Evolutionary conservation across 352 stramenopile genomes (phyloP).

Genomic region (Blastocystis sp.): DNA sequence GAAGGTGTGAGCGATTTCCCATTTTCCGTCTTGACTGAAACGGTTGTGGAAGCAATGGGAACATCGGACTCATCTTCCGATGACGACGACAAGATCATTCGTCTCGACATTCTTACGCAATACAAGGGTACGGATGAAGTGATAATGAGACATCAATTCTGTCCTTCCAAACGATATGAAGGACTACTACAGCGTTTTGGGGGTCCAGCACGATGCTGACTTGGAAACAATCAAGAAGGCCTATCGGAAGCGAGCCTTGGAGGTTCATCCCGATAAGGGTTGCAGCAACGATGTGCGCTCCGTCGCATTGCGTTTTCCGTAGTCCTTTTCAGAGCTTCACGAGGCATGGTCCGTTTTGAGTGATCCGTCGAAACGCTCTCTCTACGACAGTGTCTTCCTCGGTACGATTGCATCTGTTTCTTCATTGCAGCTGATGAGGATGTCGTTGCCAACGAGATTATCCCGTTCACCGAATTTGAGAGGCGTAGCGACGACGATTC

Average conservation of each 20-base stretch:
- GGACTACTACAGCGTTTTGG: slow-evolving; percentile 47
- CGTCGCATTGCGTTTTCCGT: too few species aligned
- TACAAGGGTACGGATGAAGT: not conserved
- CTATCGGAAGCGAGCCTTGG: slow-evolving; percentile 37
- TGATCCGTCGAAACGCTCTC: not conserved
- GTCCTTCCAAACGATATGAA: not conserved
- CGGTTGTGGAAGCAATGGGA: not conserved
- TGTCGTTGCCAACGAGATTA: slow-evolving; percentile 15
- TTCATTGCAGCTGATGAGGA: slow-evolving; percentile 14
- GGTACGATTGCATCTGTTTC: not conserved
- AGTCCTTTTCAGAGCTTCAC: not conserved
- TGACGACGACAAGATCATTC: not conserved
- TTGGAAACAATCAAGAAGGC: slow-evolving; percentile 47
- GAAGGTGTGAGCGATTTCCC: not conserved
- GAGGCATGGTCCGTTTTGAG: slow-evolving; percentile 26
- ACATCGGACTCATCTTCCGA: not conserved
- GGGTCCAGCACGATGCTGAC: not conserved
- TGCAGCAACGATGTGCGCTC: not conserved
- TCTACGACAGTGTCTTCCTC: slow-evolving; percentile 1
- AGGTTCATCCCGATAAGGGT: slow-evolving; percentile 44
- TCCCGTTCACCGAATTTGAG: slow-evolving; percentile 26
- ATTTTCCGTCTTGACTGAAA: not conserved
- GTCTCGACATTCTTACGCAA: not conserved
- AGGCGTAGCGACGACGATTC: not conserved
- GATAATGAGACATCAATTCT: not conserved